Percentiles rank a stretch among this genome's conserved stretches.
Evolutionary conservation across 352 stramenopile genomes (phyloP).

Genomic region (Phytopythium ostracodes): DNA sequence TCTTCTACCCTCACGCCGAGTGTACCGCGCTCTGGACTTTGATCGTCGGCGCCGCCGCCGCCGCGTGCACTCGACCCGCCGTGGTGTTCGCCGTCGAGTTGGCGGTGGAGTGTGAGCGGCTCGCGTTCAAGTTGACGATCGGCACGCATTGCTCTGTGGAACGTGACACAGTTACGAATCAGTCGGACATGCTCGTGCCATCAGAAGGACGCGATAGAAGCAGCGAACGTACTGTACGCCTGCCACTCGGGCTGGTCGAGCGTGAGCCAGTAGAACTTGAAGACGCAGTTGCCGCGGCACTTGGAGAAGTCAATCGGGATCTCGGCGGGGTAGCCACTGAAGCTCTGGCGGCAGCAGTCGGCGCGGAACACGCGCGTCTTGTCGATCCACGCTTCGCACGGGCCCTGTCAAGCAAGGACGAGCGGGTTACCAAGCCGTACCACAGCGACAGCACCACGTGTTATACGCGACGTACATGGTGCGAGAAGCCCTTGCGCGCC

Average conservation of each 20-base stretch:
- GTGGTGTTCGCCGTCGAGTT: too few relatives aligned
- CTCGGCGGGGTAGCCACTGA: constrained; percentile 20
- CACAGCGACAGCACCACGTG: background rate
- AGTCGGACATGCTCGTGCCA: background rate
- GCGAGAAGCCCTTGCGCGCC: constrained; percentile 27
- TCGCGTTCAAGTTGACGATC: constrained; percentile 5
- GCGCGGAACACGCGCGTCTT: constrained; percentile 21
- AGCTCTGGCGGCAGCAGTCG: constrained; percentile 33
- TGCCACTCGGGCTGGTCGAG: constrained; percentile 26
- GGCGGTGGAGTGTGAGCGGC: background rate
- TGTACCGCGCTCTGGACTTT: background rate
- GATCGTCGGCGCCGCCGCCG: background rate
- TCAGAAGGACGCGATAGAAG: background rate
- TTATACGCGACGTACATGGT: constrained; percentile 15
- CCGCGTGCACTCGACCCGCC: background rate
- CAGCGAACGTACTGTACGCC: constrained; percentile 29
- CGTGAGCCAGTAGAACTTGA: constrained; percentile 46
- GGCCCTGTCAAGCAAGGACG: constrained; percentile 16
- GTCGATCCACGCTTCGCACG: constrained; percentile 48
- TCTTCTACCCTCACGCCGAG: background rate
- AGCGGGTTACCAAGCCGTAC: background rate
- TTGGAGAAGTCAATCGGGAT: constrained; percentile 42
- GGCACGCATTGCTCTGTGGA: constrained; percentile 19
- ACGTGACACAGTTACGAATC: background rate
- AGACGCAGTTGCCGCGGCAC: constrained; percentile 28